These are phyloP conservation scores for Calocybe cyanea DNA, from an alignment of 768 basidiomycete genomes.

Conservation along the genomic window DNA sequence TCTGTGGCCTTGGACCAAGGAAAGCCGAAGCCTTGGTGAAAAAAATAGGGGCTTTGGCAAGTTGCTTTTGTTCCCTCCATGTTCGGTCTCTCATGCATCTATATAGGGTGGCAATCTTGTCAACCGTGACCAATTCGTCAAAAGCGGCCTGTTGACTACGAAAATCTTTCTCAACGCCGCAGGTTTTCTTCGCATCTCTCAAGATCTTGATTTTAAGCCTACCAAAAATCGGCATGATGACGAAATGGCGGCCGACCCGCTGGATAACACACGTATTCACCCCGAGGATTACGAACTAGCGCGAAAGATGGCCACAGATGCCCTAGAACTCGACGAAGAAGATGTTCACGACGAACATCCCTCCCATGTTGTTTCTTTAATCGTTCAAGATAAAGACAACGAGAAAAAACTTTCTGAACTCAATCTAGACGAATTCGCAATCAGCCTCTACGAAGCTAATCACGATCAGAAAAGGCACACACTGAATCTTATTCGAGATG, in stretches of 20 bases:
- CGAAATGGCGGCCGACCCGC: constrained; percentile 76
- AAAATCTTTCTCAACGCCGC: constrained; percentile 91
- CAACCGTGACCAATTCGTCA: constrained; percentile 88
- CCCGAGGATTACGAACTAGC: constrained; percentile 98
- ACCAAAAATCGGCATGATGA: constrained; percentile 64
- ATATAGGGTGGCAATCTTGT: constrained; percentile 78
- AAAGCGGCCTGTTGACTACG: constrained; percentile 71
- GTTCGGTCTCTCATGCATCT: constrained; percentile 2
- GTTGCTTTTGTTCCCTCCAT: constrained; percentile 22
- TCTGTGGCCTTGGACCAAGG: constrained; percentile 91
- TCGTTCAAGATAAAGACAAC: constrained; percentile 81
- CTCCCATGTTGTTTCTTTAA: constrained; percentile 79
- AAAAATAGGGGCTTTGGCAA: constrained; percentile 73
- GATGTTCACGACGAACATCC: constrained; percentile 91
- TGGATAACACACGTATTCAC: constrained; percentile 95
- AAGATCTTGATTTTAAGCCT: constrained; percentile 61
- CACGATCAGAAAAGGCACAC: constrained; percentile 86
- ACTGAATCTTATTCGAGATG: constrained; percentile 82
- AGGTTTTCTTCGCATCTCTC: constrained; percentile 84
- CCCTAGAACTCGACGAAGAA: constrained; percentile 95
- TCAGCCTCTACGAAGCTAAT: constrained; percentile 82
- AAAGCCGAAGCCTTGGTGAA: constrained; percentile 85
- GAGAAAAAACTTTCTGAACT: constrained; percentile 83
- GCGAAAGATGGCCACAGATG: constrained; percentile 97
- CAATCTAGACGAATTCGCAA: constrained; percentile 94